Evolutionary conservation across 2,329 filamentous ascomycete genomes (phyloP).

Genomic region (Laburnicola sp.): DNA sequence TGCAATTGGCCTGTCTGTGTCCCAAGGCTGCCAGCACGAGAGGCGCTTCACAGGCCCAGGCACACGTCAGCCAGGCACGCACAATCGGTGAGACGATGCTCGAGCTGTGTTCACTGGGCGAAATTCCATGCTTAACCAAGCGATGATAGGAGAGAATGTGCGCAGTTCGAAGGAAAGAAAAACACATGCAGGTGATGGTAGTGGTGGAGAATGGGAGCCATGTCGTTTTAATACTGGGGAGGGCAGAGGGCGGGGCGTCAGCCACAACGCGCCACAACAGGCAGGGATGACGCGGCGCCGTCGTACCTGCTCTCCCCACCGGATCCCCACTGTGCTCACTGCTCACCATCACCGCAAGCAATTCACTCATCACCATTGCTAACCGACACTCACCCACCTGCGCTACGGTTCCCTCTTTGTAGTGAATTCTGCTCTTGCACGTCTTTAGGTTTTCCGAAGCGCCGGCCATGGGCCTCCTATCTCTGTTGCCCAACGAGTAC

Average conservation of each 20-base stretch:
- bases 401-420: neutral
- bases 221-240: neutral
- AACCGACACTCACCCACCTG: too few relatives aligned
- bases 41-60: too few relatives aligned
- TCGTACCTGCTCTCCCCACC: neutral
- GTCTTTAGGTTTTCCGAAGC: neutral
- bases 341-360: neutral
- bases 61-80: too few relatives aligned
- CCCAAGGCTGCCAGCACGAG: too few relatives aligned
- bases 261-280: slow-evolving; percentile 1
- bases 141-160: too few relatives aligned
- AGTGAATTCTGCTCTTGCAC: neutral
- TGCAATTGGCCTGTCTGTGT: too few relatives aligned
- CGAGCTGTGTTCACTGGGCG: too few relatives aligned
- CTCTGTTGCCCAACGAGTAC: slow-evolving; percentile 63
- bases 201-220: too few relatives aligned
- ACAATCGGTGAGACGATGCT: too few relatives aligned
- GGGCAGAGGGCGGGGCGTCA: neutral
- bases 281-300: neutral
- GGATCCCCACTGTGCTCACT: neutral
- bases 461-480: slow-evolving; percentile 63
- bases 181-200: neutral
- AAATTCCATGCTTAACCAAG: too few relatives aligned
- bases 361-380: neutral
- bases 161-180: too few relatives aligned